Evolutionary conservation across 257 asterid genomes (phyloP).

Genomic region (Solanum chmielewskii): DNA sequence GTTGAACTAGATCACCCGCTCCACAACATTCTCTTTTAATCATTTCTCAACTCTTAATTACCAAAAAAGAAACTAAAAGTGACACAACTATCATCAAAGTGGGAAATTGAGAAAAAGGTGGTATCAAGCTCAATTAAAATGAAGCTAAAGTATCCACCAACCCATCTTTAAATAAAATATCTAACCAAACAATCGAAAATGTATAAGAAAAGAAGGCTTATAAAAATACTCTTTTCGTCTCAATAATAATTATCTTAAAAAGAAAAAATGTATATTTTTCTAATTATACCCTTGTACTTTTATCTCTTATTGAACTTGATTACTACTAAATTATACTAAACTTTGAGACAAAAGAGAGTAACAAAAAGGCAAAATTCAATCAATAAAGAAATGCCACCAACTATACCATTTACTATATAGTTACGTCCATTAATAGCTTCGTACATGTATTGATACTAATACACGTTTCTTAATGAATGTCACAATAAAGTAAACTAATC

Average conservation of each 20-base stretch:
- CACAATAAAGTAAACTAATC: neutral
- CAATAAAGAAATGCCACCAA: neutral
- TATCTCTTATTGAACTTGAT: too few relatives aligned
- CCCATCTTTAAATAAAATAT: neutral
- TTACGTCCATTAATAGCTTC: neutral
- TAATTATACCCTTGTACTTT: neutral
- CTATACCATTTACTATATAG: neutral
- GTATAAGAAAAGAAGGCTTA: neutral
- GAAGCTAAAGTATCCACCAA: neutral
- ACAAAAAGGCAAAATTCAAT: neutral
- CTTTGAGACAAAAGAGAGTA: neutral
- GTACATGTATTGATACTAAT: neutral
- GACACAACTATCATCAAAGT: neutral
- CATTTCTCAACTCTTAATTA: neutral
- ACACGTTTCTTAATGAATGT: neutral
- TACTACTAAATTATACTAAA: too few relatives aligned
- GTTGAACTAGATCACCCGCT: neutral
- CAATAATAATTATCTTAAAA: neutral
- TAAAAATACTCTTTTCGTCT: neutral
- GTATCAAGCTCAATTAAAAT: neutral
- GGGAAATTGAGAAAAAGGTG: neutral
- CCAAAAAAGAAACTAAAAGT: neutral
- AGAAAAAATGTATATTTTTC: neutral
- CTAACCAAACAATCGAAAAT: neutral
- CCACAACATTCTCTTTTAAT: neutral